Evolutionary conservation across 257 asterid genomes (phyloP).

Genomic region (Solanum clarkiae): DNA sequence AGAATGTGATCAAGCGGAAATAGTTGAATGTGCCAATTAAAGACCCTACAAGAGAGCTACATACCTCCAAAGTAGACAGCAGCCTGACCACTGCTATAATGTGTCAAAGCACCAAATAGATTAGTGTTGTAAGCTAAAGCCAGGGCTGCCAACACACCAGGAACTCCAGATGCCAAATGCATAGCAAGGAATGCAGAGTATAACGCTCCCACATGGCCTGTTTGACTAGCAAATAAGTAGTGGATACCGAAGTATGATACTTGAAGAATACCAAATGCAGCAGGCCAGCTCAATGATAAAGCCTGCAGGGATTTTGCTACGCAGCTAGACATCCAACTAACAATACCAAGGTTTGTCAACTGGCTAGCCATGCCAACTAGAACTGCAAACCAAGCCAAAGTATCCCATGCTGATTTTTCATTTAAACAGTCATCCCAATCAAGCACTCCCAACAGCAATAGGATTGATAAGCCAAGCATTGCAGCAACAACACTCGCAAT

Average conservation of each 20-base stretch:
- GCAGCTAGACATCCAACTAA: slow-evolving; percentile 73
- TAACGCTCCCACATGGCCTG: slow-evolving; percentile 92
- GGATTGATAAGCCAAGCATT: slow-evolving; percentile 88
- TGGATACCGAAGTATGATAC: slow-evolving; percentile 80
- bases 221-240: slow-evolving; percentile 93
- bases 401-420: slow-evolving; percentile 97
- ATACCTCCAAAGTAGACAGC: slow-evolving; percentile 95
- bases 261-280: slow-evolving; percentile 79
- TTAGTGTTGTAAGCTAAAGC: slow-evolving; percentile 87
- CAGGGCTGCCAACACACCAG: slow-evolving; percentile 70
- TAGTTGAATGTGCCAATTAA: not conserved
- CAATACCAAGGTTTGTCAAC: slow-evolving; percentile 77
- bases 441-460: slow-evolving; percentile 62
- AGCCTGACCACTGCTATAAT: slow-evolving; percentile 97
- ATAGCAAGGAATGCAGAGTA: slow-evolving; percentile 93
- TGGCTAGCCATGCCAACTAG: slow-evolving; percentile 96
- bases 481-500: slow-evolving; percentile 92
- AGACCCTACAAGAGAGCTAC: not conserved
- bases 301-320: slow-evolving; percentile 63
- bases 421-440: slow-evolving; percentile 92
- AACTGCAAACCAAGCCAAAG: slow-evolving; percentile 97
- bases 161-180: slow-evolving; percentile 90
- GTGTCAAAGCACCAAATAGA: slow-evolving; percentile 87
- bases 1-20: not conserved
- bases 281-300: slow-evolving; percentile 86